phyloP scores from a whole-genome alignment of 768 basidiomycete species.

The Boletus patriciae region DNA sequence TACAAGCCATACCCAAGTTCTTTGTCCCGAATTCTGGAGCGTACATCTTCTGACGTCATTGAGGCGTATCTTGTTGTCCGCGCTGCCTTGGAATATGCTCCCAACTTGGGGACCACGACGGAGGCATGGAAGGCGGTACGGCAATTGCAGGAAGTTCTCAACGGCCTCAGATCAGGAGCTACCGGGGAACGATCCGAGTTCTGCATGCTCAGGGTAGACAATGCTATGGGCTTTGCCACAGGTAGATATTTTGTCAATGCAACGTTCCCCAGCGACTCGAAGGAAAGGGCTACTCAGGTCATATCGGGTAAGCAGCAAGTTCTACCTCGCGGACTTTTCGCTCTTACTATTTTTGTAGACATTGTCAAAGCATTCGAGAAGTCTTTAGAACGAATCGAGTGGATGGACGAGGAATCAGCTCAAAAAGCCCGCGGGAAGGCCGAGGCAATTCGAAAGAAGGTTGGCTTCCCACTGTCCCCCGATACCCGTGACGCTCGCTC shows the following conservation, averaged over 20 bases:
- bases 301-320: constrained; percentile 59
- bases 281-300: constrained; percentile 75
- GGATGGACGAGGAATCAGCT: constrained; percentile 90
- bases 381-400: constrained; percentile 70
- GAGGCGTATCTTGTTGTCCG: constrained; percentile 88
- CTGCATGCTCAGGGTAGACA: constrained; percentile 73
- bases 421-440: constrained; percentile 85
- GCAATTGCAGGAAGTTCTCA: constrained; percentile 66
- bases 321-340: neutral
- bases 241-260: constrained; percentile 88
- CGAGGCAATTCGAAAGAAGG: constrained; percentile 61
- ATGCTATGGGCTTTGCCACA: constrained; percentile 80
- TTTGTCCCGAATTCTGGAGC: constrained; percentile 65
- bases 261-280: constrained; percentile 78
- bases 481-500: constrained; percentile 71
- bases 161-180: constrained; percentile 85
- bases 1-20: constrained; percentile 73
- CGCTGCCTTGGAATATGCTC: constrained; percentile 65
- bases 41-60: constrained; percentile 66
- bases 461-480: constrained; percentile 89
- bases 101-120: constrained; percentile 71
- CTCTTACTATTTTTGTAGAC: constrained; percentile 41
- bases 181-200: constrained; percentile 81
- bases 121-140: constrained; percentile 78
- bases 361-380: constrained; percentile 82